A percentile compares a stretch with the other conserved stretches of the same genome.
phyloP scores from a whole-genome alignment of 2,329 filamentous ascomycete species.

The Colletotrichum orbiculare region DNA sequence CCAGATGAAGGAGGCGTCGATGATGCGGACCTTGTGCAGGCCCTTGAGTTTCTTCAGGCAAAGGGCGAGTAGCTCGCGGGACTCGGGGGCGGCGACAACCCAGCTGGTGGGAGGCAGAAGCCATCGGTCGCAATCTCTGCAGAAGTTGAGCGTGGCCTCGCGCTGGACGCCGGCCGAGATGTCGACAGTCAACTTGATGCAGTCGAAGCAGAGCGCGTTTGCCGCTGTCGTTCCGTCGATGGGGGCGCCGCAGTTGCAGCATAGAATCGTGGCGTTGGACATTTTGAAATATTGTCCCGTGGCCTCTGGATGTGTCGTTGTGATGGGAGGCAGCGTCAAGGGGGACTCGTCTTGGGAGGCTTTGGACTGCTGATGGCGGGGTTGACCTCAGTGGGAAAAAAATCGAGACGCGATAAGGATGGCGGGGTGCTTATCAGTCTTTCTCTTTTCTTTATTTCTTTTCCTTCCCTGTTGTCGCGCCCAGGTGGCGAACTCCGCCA shows the following conservation, averaged over 20 bases:
- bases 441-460: neutral
- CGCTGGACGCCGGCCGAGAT: constrained; percentile 91
- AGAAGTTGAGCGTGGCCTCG: constrained; percentile 90
- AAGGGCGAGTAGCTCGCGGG: constrained; percentile 89
- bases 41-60: constrained; percentile 91
- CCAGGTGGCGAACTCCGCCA: constrained; percentile 11
- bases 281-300: constrained; percentile 10
- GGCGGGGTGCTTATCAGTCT: constrained; percentile 28
- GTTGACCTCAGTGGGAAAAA: constrained; percentile 30
- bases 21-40: constrained; percentile 89
- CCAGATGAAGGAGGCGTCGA: constrained; percentile 97
- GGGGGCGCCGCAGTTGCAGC: constrained; percentile 95
- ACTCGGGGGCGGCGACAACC: constrained; percentile 87
- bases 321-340: constrained; percentile 4
- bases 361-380: constrained; percentile 31
- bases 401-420: constrained; percentile 23
- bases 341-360: constrained; percentile 3
- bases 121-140: constrained; percentile 95
- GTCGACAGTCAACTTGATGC: constrained; percentile 93
- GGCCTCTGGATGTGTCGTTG: neutral
- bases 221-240: constrained; percentile 91
- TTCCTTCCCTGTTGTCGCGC: neutral
- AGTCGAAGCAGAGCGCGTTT: constrained; percentile 94
- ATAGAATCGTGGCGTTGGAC: constrained; percentile 72
- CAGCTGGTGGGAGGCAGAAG: constrained; percentile 86